phyloP scores from a whole-genome alignment of 2,329 filamentous ascomycete species.

The Arthrobotrys iridis region DNA sequence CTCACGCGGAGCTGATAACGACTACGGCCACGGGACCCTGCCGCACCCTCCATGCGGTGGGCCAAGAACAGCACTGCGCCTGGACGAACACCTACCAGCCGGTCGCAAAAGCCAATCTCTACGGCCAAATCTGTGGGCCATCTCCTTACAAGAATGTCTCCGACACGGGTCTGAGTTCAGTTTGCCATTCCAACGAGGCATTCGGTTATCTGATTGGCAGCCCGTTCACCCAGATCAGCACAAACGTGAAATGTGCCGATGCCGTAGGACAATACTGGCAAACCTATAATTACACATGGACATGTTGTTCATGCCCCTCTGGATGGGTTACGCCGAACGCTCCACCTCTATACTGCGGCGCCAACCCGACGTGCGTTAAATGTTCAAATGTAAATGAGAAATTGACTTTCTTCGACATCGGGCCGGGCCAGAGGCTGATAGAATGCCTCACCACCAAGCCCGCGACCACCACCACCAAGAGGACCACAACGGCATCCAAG shows the following conservation, averaged over 20 bases:
- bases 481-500: neutral
- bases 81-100: neutral
- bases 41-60: neutral
- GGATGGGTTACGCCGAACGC: neutral
- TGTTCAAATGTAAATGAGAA: neutral
- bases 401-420: neutral
- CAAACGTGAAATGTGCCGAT: neutral
- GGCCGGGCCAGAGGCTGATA: too few species aligned
- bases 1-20: neutral
- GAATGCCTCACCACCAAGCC: neutral
- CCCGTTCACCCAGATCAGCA: neutral
- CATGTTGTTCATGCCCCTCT: neutral
- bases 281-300: neutral
- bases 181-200: neutral
- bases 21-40: neutral
- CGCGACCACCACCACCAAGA: neutral
- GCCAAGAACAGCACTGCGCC: neutral
- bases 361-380: neutral
- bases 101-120: neutral
- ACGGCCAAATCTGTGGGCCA: neutral
- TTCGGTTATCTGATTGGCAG: neutral
- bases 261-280: neutral
- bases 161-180: neutral
- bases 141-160: neutral
- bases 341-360: neutral